Base-by-base conservation (phyloP, 2,329 filamentous ascomycete species). In the Ascochyta viciae-villosae region DNA sequence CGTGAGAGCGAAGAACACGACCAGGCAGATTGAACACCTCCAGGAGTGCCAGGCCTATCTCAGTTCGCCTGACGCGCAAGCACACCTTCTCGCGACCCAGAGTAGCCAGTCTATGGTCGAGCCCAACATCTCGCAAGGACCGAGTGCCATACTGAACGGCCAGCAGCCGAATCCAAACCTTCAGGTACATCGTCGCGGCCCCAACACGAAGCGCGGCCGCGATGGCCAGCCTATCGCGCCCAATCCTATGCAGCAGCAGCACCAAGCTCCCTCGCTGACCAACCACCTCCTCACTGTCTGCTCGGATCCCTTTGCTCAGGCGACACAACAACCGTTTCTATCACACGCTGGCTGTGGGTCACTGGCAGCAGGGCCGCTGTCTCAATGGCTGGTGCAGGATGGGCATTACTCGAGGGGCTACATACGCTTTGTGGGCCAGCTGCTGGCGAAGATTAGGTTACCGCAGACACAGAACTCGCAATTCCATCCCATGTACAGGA, bases 311-410 rank as follows among this genome's bases (percentile, higher is more conserved):
- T 85, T 85, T 71, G 76, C 73, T 3, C 74, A 75, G 26, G 87
- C 89, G 10, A 91, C 88, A 0, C 86, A 88, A 57, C 83, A 87
- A 50, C 80, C 85, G 0, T 91, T 92, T 75, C 84, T 92, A 47
- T 80, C 78, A 10, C 81, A 85, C 43, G 88, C 89, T 6, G 88
- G 88, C 13, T 79, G 81, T 51, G 89, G 89, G 22, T 83, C 81
- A 0, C 77, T 89, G 16, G 77, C 83, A 16, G 85, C 85, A 44
- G 67, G 78, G 0, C 75, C 80, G 1, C 78, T 91, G 10, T 82
- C 83, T 19, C 80, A 82, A 71, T 92, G 89, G 89, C 84, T 92
- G 39, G 84, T 86, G 12, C 89, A 90, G 73, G 89, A 91, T 73
- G 81, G 86, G 8, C 83, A 91, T 56, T 89, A 91, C 74, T 86